These are phyloP conservation scores for Tetratostichococcus sp. DNA, from an alignment of 139 green algal species.

Conservation along the genomic window DNA sequence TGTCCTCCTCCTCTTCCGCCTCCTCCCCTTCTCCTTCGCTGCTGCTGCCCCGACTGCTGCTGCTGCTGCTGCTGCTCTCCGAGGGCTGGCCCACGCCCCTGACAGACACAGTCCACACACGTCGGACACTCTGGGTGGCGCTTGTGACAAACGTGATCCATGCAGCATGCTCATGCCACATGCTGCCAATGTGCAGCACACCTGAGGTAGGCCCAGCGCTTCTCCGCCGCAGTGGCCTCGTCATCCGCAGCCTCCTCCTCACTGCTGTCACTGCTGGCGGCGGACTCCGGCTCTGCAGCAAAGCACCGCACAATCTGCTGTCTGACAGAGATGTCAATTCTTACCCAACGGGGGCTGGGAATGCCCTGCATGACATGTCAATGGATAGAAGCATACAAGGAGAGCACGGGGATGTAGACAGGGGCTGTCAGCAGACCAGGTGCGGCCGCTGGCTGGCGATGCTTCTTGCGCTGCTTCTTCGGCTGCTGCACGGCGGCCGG, in stretches of 20 bases:
- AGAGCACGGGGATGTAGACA: no score
- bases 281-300: background rate
- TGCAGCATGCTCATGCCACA: no score
- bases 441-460: background rate
- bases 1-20: slow-evolving; percentile 25
- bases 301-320: no score
- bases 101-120: background rate
- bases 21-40: slow-evolving; percentile 35
- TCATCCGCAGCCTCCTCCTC: slow-evolving; percentile 9
- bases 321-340: no score
- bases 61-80: slow-evolving; percentile 2
- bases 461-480: slow-evolving; percentile 4
- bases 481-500: background rate
- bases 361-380: no score
- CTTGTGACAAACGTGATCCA: no score
- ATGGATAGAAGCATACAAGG: no score
- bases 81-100: background rate
- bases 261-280: slow-evolving; percentile 2
- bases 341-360: no score
- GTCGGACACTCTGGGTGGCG: no score
- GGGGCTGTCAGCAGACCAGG: no score
- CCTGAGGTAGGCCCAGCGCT: background rate
- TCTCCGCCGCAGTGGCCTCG: background rate
- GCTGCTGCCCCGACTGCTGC: slow-evolving; percentile 9
- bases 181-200: background rate